Percentiles rank a stretch among this genome's conserved stretches.
Conservation (phyloP, 768 basidiomycete species). For the Atractiella rhizophila region DNA sequence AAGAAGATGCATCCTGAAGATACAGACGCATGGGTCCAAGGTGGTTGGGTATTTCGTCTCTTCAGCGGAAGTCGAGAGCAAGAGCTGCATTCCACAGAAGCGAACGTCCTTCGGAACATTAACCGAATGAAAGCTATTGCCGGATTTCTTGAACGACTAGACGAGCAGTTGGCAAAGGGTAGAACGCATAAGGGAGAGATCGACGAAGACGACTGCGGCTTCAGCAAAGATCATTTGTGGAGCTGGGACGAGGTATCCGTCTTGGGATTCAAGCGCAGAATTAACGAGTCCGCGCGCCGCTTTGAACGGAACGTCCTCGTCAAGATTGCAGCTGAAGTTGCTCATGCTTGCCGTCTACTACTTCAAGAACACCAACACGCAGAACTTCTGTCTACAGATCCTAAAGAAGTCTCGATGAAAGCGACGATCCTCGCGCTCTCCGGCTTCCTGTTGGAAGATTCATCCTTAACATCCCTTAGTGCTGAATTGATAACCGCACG, state of each 20-base stretch:
- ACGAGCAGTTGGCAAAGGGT: conserved; percentile 13
- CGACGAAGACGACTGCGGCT: conserved; percentile 9
- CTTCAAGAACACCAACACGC: neutral
- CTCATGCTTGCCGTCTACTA: neutral
- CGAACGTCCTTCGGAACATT: conserved; percentile 14
- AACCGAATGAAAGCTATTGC: conserved; percentile 18
- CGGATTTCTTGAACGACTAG: conserved; percentile 16
- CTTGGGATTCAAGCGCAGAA: neutral
- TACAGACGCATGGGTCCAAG: conserved; percentile 12
- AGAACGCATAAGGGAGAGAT: neutral
- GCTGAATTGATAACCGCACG: conserved; percentile 10
- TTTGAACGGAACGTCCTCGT: neutral
- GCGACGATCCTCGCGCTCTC: conserved; percentile 13
- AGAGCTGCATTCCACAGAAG: conserved; percentile 12
- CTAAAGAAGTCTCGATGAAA: conserved; percentile 7
- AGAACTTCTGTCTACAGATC: neutral
- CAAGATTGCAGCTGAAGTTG: neutral
- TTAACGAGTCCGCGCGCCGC: neutral
- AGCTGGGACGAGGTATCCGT: conserved; percentile 11
- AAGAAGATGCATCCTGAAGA: conserved; percentile 5
- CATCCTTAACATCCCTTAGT: conserved; percentile 4
- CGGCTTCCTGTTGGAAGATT: conserved; percentile 12
- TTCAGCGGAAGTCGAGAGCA: conserved; percentile 16
- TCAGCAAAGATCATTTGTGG: conserved; percentile 10
- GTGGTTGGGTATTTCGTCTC: conserved; percentile 18